A percentile compares a stretch with the other conserved stretches of the same genome.
These are phyloP conservation scores for Chaetothyriales sp. DNA, from an alignment of 2,329 filamentous ascomycete genomes.

Conservation along the genomic window DNA sequence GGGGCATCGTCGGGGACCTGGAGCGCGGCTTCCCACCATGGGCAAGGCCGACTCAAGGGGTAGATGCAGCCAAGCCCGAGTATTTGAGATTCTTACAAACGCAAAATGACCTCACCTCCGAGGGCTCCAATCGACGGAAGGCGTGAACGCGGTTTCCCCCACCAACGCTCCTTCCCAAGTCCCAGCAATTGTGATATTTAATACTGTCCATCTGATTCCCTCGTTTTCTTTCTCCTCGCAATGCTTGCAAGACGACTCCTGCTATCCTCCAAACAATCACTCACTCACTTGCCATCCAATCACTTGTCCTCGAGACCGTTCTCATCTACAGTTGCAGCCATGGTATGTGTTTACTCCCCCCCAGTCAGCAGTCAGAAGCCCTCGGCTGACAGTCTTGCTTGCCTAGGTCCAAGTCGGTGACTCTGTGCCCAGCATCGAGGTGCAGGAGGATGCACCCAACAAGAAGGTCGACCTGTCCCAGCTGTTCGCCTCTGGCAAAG, in stretches of 20 bases:
- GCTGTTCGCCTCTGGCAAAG: constrained; percentile 56
- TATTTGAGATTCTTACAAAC: neutral
- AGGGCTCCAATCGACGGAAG: neutral
- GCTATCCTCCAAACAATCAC: constrained; percentile 6
- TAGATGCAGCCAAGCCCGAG: neutral
- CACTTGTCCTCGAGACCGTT: constrained; percentile 8
- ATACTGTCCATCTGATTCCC: neutral
- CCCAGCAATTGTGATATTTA: neutral
- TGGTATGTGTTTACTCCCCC: constrained; percentile 8
- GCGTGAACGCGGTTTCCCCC: neutral
- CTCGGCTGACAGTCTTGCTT: constrained; percentile 26
- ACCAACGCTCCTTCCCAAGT: neutral
- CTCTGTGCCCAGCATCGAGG: constrained; percentile 57
- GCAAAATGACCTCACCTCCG: neutral
- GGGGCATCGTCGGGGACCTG: neutral
- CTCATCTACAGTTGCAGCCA: constrained; percentile 14
- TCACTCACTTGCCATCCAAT: constrained; percentile 1
- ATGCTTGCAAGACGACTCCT: constrained; percentile 12
- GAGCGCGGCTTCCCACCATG: neutral
- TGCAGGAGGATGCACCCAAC: constrained; percentile 73
- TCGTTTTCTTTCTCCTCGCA: neutral
- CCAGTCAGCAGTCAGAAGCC: too few relatives aligned
- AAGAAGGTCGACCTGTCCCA: constrained; percentile 79
- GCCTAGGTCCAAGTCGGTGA: constrained; percentile 61
- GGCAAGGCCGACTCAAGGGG: neutral